Percentiles rank a stretch among this genome's conserved stretches.
Conservation (phyloP, 148 eudicot species). For the Spergularia bocconei region DNA sequence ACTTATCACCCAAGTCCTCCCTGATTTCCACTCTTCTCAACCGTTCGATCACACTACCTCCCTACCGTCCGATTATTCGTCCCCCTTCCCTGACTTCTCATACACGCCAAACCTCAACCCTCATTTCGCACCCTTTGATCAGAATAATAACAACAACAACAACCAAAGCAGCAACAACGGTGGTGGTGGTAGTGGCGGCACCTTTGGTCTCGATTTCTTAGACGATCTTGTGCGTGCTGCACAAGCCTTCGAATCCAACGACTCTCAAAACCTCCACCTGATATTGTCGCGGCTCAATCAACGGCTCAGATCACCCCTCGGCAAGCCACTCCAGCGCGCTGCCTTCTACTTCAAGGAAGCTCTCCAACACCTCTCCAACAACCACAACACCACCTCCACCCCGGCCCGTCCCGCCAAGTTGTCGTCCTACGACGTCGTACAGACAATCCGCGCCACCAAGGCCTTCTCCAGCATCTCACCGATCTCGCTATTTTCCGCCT, state of each 20-base stretch:
- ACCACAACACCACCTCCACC: constrained; percentile 11
- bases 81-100: constrained; percentile 24
- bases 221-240: constrained; percentile 78
- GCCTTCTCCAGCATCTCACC: constrained; percentile 74
- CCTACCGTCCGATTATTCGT: constrained; percentile 40
- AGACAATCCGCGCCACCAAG: constrained; percentile 67
- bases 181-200: background rate
- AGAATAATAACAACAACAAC: constrained; percentile 8
- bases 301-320: constrained; percentile 57
- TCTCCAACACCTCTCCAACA: constrained; percentile 49
- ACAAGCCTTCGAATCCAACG: constrained; percentile 73
- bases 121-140: constrained; percentile 24
- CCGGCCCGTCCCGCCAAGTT: constrained; percentile 33
- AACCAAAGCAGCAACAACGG: background rate
- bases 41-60: constrained; percentile 36
- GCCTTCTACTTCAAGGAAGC: constrained; percentile 91
- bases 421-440: constrained; percentile 53
- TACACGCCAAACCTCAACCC: constrained; percentile 23
- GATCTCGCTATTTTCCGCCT: constrained; percentile 71
- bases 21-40: constrained; percentile 43
- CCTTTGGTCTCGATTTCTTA: constrained; percentile 50
- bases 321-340: constrained; percentile 79
- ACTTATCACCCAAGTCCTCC: constrained; percentile 25
- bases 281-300: constrained; percentile 83
- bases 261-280: constrained; percentile 51